These are phyloP conservation scores for Colletotrichum aenigma DNA, from an alignment of 2,329 filamentous ascomycete species.

Conservation along the genomic window DNA sequence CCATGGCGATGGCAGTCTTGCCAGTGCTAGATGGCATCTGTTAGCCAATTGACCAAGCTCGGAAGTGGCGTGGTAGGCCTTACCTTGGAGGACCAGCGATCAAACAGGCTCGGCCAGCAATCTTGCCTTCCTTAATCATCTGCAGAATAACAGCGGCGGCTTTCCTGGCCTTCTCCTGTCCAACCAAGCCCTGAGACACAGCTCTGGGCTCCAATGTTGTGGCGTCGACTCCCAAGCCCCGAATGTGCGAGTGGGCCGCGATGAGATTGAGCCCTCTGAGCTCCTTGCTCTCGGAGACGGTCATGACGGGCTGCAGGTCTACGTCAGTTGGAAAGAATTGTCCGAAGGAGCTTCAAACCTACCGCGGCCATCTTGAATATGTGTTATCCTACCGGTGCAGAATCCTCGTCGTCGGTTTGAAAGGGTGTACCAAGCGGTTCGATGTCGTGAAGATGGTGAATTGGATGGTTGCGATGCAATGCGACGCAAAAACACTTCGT, in stretches of 20 bases:
- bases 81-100: slow-evolving; percentile 92
- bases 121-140: slow-evolving; percentile 99
- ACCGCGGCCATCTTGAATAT: slow-evolving; percentile 56
- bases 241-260: slow-evolving; percentile 97
- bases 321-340: neutral
- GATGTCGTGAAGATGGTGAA: neutral
- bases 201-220: slow-evolving; percentile 87
- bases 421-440: neutral
- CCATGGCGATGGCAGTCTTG: slow-evolving; percentile 98
- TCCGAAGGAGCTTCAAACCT: slow-evolving; percentile 26
- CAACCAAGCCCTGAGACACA: slow-evolving; percentile 90
- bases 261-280: slow-evolving; percentile 96
- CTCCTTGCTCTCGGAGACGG: slow-evolving; percentile 94
- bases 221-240: slow-evolving; percentile 89
- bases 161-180: slow-evolving; percentile 95
- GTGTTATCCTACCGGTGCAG: neutral
- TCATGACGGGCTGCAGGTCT: slow-evolving; percentile 61
- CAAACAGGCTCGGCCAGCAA: slow-evolving; percentile 91
- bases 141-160: slow-evolving; percentile 94
- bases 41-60: slow-evolving; percentile 4
- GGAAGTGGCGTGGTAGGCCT: neutral
- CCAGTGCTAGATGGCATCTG: slow-evolving; percentile 70
- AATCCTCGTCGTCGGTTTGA: neutral
- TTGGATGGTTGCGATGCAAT: neutral
- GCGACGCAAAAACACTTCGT: slow-evolving; percentile 2